A percentile compares a stretch with the other conserved stretches of the same genome.
Evolutionary conservation across 2,329 filamentous ascomycete genomes (phyloP).

Genomic region (Penicillium sp.): DNA sequence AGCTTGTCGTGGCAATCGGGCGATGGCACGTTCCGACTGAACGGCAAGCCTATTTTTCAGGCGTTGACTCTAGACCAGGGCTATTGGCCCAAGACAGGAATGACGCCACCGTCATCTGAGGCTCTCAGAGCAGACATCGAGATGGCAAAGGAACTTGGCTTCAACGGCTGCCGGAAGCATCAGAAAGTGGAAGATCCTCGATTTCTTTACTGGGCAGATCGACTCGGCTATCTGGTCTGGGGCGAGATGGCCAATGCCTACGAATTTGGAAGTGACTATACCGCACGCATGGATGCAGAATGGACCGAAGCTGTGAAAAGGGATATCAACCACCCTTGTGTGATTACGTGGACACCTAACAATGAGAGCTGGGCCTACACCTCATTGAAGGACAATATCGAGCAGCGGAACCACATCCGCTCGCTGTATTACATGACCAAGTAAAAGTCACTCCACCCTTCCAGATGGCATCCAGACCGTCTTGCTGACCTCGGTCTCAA

Average conservation of each 20-base stretch:
- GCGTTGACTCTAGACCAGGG: slow-evolving; percentile 66
- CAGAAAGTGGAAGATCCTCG: slow-evolving; percentile 59
- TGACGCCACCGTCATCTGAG: slow-evolving; percentile 59
- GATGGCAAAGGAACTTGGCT: slow-evolving; percentile 57
- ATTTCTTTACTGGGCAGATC: slow-evolving; percentile 63
- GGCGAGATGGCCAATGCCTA: slow-evolving; percentile 67
- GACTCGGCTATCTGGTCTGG: slow-evolving; percentile 60
- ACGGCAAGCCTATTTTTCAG: slow-evolving; percentile 61
- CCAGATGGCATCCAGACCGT: background rate
- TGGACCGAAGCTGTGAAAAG: slow-evolving; percentile 59
- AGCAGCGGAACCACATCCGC: slow-evolving; percentile 60
- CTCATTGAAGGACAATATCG: slow-evolving; percentile 49
- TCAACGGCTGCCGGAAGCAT: slow-evolving; percentile 67
- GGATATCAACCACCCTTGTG: slow-evolving; percentile 60
- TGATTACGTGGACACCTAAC: slow-evolving; percentile 62
- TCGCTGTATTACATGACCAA: slow-evolving; percentile 61
- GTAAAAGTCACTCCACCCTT: slow-evolving; percentile 29
- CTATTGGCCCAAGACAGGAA: slow-evolving; percentile 64
- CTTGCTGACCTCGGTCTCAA: background rate
- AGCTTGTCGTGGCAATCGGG: slow-evolving; percentile 56
- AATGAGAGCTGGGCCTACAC: slow-evolving; percentile 62
- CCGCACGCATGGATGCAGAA: slow-evolving; percentile 56
- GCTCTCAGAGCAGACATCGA: slow-evolving; percentile 61
- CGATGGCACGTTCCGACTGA: slow-evolving; percentile 57
- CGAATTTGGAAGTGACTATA: slow-evolving; percentile 54